Evolutionary conservation across 768 basidiomycete species (phyloP).

Genomic region (Amanita subjunquillea): DNA sequence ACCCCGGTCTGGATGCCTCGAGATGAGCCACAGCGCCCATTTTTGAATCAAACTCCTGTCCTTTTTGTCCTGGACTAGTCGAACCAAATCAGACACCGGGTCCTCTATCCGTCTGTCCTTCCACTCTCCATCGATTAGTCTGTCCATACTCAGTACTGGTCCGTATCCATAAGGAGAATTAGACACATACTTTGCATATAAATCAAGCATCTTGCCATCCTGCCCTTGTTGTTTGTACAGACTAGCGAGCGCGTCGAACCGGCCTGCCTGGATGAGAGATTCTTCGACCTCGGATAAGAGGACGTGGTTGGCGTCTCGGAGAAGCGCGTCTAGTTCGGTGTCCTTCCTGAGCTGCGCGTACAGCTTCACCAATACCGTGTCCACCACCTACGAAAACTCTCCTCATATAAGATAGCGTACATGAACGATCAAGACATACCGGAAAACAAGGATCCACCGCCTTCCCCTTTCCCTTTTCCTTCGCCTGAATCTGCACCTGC

Average conservation of each 20-base stretch:
- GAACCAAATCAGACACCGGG: conserved; percentile 50
- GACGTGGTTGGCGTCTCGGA: conserved; percentile 45
- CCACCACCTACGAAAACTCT: conserved; percentile 45
- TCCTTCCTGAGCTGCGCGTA: conserved; percentile 53
- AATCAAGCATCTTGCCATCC: conserved; percentile 51
- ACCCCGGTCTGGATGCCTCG: conserved; percentile 56
- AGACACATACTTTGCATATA: conserved; percentile 38
- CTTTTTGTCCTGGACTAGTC: conserved; percentile 43
- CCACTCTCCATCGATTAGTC: conserved; percentile 57
- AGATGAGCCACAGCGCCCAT: conserved; percentile 78
- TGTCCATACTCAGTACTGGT: background rate
- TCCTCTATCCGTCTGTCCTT: conserved; percentile 53
- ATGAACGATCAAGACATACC: background rate
- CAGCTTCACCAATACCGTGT: conserved; percentile 72
- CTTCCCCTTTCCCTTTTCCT: conserved; percentile 13
- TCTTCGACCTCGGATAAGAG: conserved; percentile 55
- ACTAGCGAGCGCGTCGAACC: conserved; percentile 51
- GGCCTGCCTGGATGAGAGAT: conserved; percentile 35
- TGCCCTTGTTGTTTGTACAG: conserved; percentile 49
- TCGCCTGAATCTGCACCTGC: conserved; percentile 8
- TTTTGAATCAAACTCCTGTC: conserved; percentile 54
- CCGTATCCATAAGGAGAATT: background rate
- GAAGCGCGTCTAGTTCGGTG: conserved; percentile 47
- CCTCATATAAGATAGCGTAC: background rate
- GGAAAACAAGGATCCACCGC: conserved; percentile 5